These are phyloP conservation scores for Decorospora gaudefroyi DNA, from an alignment of 2,329 filamentous ascomycete species.

Conservation along the genomic window DNA sequence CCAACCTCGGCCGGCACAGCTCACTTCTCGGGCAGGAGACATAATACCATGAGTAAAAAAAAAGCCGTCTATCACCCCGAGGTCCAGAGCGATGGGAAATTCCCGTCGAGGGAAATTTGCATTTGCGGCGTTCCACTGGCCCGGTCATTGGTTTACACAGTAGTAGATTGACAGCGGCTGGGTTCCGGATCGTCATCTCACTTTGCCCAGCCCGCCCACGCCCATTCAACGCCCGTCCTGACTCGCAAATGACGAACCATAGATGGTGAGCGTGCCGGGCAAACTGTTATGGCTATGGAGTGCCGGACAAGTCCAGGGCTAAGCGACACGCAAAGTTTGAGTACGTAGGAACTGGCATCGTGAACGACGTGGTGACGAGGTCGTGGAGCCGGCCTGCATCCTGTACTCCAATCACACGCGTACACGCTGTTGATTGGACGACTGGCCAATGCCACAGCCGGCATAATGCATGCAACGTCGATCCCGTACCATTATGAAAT, in stretches of 20 bases:
- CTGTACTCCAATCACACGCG: slow-evolving; percentile 5
- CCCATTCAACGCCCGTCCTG: not conserved
- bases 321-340: slow-evolving; percentile 4
- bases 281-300: not conserved
- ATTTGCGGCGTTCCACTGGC: too few species aligned
- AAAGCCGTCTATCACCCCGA: too few species aligned
- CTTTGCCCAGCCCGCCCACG: not conserved
- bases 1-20: too few species aligned
- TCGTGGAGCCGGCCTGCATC: not conserved
- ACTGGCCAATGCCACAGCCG: not conserved
- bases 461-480: slow-evolving; percentile 10
- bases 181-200: not conserved
- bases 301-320: not conserved
- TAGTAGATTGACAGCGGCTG: not conserved
- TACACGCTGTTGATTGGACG: slow-evolving; percentile 8
- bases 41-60: too few species aligned
- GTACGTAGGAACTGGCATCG: too few species aligned
- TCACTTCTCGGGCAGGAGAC: too few species aligned
- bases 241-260: slow-evolving; percentile 1
- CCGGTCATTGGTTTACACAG: too few species aligned
- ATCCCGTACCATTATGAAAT: slow-evolving; percentile 3
- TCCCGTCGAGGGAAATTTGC: too few species aligned
- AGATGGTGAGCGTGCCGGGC: not conserved
- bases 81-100: too few species aligned
- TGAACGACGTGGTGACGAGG: slow-evolving; percentile 6